A percentile compares a stretch with the other conserved stretches of the same genome.
Conservation (phyloP, 176 grass and related monocot species). For the Puccinellia tenuiflora region DNA sequence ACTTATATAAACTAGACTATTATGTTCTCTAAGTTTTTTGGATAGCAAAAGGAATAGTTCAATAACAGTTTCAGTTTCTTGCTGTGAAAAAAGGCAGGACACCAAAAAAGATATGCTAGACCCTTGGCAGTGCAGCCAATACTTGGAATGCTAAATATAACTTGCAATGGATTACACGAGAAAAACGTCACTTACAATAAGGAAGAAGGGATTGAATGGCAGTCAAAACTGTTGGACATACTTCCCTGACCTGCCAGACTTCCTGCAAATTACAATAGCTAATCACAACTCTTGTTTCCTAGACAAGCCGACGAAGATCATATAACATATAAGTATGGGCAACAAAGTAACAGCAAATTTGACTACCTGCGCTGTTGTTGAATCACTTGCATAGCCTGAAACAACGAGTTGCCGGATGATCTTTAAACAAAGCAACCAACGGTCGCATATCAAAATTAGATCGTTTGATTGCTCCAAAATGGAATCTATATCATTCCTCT, state of each 20-base stretch:
- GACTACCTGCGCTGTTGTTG: constrained; percentile 78
- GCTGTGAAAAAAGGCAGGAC: neutral
- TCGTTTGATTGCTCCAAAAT: constrained; percentile 64
- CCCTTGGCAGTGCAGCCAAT: neutral
- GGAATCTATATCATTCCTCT: constrained; percentile 55
- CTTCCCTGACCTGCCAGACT: constrained; percentile 93
- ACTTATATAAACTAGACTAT: neutral
- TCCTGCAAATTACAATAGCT: constrained; percentile 51
- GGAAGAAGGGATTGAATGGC: constrained; percentile 91
- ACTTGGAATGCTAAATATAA: constrained; percentile 3
- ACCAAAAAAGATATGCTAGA: constrained; percentile 2
- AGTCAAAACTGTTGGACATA: constrained; percentile 84
- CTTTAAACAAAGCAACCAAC: constrained; percentile 89
- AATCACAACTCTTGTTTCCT: constrained; percentile 21
- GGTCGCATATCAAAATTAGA: constrained; percentile 73
- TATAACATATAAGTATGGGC: neutral
- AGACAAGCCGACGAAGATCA: constrained; percentile 13
- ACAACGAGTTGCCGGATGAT: constrained; percentile 75
- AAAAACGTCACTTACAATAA: constrained; percentile 61
- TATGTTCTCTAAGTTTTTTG: constrained; percentile 4
- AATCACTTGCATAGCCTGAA: constrained; percentile 87
- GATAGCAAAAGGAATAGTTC: neutral
- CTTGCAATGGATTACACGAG: neutral
- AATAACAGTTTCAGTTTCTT: neutral
- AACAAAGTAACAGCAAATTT: constrained; percentile 1